A percentile compares a stretch with the other conserved stretches of the same genome.
phyloP scores from a whole-genome alignment of 352 stramenopile genomes.

The Phytophthora niederhauseri region DNA sequence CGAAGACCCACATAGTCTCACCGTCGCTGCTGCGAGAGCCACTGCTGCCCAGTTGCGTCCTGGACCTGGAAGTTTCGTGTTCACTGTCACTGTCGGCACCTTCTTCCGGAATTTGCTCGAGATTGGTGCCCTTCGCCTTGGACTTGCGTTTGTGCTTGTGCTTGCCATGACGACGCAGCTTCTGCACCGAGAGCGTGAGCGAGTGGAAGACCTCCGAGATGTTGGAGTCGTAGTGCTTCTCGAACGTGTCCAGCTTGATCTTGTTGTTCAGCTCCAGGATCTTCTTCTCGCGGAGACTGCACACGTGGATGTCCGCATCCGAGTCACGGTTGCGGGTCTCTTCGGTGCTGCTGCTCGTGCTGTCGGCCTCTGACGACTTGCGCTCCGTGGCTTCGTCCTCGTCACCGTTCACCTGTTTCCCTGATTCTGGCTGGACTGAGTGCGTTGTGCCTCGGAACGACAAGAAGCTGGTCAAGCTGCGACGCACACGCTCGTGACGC shows the following conservation, averaged over 20 bases:
- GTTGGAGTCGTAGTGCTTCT: slow-evolving; percentile 68
- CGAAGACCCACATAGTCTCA: slow-evolving; percentile 60
- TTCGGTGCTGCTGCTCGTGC: slow-evolving; percentile 31
- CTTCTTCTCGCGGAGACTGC: slow-evolving; percentile 61
- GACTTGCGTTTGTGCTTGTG: slow-evolving; percentile 16
- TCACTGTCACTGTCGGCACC: slow-evolving; percentile 22
- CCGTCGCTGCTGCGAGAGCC: slow-evolving; percentile 17
- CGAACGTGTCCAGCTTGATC: slow-evolving; percentile 56
- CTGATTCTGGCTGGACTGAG: slow-evolving; percentile 14
- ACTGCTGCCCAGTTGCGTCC: background rate
- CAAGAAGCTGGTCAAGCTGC: slow-evolving; percentile 42
- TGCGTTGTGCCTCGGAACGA: slow-evolving; percentile 28
- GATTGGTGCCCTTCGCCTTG: slow-evolving; percentile 13
- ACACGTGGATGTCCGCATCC: slow-evolving; percentile 37
- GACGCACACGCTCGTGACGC: slow-evolving; percentile 40
- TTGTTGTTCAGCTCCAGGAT: slow-evolving; percentile 57
- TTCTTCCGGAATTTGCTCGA: slow-evolving; percentile 39
- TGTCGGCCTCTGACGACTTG: slow-evolving; percentile 25
- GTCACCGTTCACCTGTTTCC: slow-evolving; percentile 11
- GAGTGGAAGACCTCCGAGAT: slow-evolving; percentile 64
- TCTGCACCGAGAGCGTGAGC: slow-evolving; percentile 46
- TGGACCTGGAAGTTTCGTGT: slow-evolving; percentile 13
- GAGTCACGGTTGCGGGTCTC: slow-evolving; percentile 12
- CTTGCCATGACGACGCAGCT: slow-evolving; percentile 33
- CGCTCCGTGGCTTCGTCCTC: slow-evolving; percentile 12